phyloP scores from a whole-genome alignment of 208 protist genomes.

The Acanthamoeba polyphaga region DNA sequence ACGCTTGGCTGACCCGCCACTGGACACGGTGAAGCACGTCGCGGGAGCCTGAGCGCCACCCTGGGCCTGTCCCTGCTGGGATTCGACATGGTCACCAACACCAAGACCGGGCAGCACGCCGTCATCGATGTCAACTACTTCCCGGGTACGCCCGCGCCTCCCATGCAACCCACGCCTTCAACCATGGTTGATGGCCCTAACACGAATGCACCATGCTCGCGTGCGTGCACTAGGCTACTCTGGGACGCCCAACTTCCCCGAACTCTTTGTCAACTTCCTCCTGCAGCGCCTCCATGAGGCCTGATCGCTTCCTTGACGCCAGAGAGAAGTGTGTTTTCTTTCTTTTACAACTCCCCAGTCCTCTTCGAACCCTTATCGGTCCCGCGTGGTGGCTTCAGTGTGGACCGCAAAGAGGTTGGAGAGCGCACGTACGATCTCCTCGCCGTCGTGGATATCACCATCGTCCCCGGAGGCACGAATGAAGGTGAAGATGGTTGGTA shows the following conservation, averaged over 20 bases:
- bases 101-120: conserved; percentile 68
- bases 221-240: conserved; percentile 10
- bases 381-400: no score
- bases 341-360: no score
- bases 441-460: no score
- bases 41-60: conserved; percentile 64
- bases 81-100: conserved; percentile 80
- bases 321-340: no score
- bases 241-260: conserved; percentile 43
- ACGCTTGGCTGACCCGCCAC: conserved; percentile 57
- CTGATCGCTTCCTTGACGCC: background rate
- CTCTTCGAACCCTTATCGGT: no score
- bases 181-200: background rate
- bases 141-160: conserved; percentile 6
- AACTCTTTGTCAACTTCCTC: conserved; percentile 43
- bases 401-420: no score
- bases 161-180: background rate
- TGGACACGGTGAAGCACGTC: conserved; percentile 64
- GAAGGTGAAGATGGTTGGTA: no score
- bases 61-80: conserved; percentile 79
- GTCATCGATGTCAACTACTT: conserved; percentile 85
- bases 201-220: background rate
- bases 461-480: no score
- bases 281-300: background rate
- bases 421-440: no score